Conservation (phyloP, 768 basidiomycete genomes). For the Tremella mesenterica region DNA sequence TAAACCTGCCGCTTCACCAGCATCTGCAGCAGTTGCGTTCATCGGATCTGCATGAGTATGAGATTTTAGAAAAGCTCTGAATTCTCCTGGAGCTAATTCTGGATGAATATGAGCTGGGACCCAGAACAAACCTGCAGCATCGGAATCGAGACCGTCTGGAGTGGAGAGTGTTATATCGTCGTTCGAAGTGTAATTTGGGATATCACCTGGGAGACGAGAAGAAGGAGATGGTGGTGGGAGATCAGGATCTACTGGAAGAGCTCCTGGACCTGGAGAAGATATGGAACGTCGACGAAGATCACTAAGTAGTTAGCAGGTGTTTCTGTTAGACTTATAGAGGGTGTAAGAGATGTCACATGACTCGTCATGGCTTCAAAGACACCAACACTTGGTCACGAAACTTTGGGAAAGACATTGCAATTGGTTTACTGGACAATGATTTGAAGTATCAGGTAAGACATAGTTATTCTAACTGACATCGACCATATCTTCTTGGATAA, state of each 20-base stretch:
- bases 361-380: too few relatives aligned
- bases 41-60: constrained; percentile 56
- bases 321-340: too few relatives aligned
- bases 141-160: constrained; percentile 48
- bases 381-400: too few relatives aligned
- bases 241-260: constrained; percentile 82
- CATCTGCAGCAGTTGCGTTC: constrained; percentile 12
- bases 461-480: too few relatives aligned
- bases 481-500: too few relatives aligned
- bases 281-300: constrained; percentile 66
- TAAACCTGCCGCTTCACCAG: constrained; percentile 19
- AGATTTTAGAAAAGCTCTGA: constrained; percentile 87
- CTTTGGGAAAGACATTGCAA: too few relatives aligned
- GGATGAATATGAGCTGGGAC: constrained; percentile 94
- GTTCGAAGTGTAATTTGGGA: constrained; percentile 26
- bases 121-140: constrained; percentile 93
- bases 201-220: constrained; percentile 10
- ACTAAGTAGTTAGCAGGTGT: constrained; percentile 11
- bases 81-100: constrained; percentile 93
- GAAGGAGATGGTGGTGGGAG: constrained; percentile 66
- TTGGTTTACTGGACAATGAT: too few relatives aligned
- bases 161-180: constrained; percentile 33
- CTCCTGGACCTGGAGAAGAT: constrained; percentile 63
- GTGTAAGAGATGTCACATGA: too few relatives aligned
- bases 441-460: too few relatives aligned